A percentile compares a stretch with the other conserved stretches of the same genome.
phyloP scores from a whole-genome alignment of 2,329 filamentous ascomycete species.

The Diaporthe amygdali region DNA sequence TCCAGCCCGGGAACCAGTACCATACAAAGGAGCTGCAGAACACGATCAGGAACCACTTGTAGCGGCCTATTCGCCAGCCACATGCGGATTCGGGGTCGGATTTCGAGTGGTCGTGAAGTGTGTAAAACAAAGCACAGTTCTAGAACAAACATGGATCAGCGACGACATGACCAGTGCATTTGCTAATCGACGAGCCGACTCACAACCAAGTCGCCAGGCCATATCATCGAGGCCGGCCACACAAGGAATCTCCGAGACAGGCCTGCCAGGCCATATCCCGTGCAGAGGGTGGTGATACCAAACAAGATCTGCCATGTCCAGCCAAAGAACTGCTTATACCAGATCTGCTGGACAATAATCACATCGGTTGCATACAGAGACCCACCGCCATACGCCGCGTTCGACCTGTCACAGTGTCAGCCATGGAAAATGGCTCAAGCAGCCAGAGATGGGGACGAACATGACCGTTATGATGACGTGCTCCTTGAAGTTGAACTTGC shows the following conservation, averaged over 20 bases:
- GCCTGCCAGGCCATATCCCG: constrained; percentile 69
- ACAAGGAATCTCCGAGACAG: constrained; percentile 64
- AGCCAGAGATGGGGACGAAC: constrained; percentile 40
- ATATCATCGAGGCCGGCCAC: constrained; percentile 67
- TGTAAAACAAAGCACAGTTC: constrained; percentile 57
- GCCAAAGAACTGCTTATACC: constrained; percentile 59
- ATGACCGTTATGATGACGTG: constrained; percentile 67
- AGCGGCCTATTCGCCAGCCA: constrained; percentile 70
- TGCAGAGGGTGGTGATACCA: constrained; percentile 64
- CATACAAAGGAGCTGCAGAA: constrained; percentile 57
- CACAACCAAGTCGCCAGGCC: constrained; percentile 59
- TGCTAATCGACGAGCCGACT: background rate
- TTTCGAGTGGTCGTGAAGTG: constrained; percentile 49
- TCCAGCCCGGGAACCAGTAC: constrained; percentile 62
- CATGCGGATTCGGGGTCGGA: constrained; percentile 55
- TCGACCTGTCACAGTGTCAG: constrained; percentile 27
- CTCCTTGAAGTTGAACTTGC: constrained; percentile 67
- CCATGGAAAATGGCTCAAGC: background rate
- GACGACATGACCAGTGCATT: no score
- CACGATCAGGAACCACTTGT: constrained; percentile 65
- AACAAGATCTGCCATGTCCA: constrained; percentile 56
- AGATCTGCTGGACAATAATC: constrained; percentile 58
- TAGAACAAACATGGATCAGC: background rate
- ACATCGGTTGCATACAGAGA: constrained; percentile 61
- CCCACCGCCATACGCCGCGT: constrained; percentile 63